These are phyloP conservation scores for Skeletonema potamos DNA, from an alignment of 108 stramenopile species.

Conservation along the genomic window DNA sequence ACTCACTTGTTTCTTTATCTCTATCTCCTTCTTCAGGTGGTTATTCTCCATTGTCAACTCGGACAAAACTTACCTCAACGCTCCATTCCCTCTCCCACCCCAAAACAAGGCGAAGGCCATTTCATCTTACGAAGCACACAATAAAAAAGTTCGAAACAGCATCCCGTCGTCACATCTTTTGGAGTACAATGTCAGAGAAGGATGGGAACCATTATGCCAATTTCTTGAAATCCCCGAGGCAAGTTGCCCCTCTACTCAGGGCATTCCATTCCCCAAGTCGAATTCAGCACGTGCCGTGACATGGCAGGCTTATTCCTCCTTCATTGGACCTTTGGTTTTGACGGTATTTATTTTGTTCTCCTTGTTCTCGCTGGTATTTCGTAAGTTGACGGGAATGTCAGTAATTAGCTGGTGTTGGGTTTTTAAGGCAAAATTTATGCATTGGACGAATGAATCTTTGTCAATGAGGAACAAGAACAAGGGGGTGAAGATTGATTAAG, in stretches of 20 bases:
- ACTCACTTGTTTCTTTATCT: neutral
- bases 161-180: conserved; percentile 65
- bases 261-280: conserved; percentile 69
- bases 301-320: conserved; percentile 59
- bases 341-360: conserved; percentile 52
- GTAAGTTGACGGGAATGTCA: conserved; percentile 51
- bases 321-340: conserved; percentile 49
- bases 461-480: neutral
- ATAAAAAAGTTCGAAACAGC: conserved; percentile 50
- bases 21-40: conserved; percentile 43
- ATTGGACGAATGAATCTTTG: neutral
- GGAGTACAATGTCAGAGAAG: conserved; percentile 74
- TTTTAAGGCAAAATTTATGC: conserved; percentile 10
- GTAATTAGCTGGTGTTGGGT: conserved; percentile 48
- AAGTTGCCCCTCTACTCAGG: conserved; percentile 55
- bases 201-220: conserved; percentile 76
- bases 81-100: conserved; percentile 53
- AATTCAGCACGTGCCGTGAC: conserved; percentile 66
- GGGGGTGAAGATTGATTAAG: neutral
- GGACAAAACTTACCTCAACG: conserved; percentile 57
- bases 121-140: conserved; percentile 67
- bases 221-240: conserved; percentile 59
- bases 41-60: conserved; percentile 69
- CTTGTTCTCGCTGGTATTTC: conserved; percentile 48
- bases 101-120: conserved; percentile 65